Evolutionary conservation across 306 rosid genomes (phyloP).

Genomic region (Cucurbita maxima): DNA sequence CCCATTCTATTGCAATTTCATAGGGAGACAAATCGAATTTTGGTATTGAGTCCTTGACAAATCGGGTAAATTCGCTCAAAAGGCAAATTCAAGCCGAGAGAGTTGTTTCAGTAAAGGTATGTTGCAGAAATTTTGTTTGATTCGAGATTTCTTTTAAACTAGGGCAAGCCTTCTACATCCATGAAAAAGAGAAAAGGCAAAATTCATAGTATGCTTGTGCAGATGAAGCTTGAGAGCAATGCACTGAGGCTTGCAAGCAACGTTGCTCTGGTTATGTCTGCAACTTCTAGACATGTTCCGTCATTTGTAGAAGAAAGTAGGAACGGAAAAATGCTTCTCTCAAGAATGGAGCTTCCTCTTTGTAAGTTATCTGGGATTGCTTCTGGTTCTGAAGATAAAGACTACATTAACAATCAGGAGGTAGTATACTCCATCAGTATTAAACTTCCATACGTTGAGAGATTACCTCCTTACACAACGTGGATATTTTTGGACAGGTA

Average conservation of each 20-base stretch:
- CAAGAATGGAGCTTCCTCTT: conserved; percentile 50
- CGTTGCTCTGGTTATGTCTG: conserved; percentile 21
- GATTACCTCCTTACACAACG: conserved; percentile 70
- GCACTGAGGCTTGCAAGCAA: conserved; percentile 40
- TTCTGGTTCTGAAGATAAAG: conserved; percentile 46
- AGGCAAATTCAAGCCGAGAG: conserved; percentile 73
- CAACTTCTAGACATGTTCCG: conserved; percentile 20
- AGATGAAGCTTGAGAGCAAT: conserved; percentile 64
- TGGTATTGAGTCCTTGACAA: conserved; percentile 29
- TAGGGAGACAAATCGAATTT: conserved; percentile 29
- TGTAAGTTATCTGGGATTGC: conserved; percentile 42
- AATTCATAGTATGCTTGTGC: neutral
- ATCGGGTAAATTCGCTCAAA: conserved; percentile 53
- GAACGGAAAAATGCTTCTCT: conserved; percentile 34
- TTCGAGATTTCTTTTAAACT: neutral
- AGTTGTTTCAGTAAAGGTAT: conserved; percentile 20
- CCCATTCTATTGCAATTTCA: conserved; percentile 17
- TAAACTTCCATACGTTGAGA: conserved; percentile 50
- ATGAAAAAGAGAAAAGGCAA: neutral
- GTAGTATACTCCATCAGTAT: conserved; percentile 27
- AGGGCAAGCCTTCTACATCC: neutral
- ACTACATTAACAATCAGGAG: conserved; percentile 35
- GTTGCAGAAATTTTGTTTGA: neutral
- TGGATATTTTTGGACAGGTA: conserved; percentile 94
- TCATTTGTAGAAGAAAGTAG: conserved; percentile 17